These are phyloP conservation scores for Cubamyces lactineus DNA, from an alignment of 768 basidiomycete genomes.

Conservation along the genomic window DNA sequence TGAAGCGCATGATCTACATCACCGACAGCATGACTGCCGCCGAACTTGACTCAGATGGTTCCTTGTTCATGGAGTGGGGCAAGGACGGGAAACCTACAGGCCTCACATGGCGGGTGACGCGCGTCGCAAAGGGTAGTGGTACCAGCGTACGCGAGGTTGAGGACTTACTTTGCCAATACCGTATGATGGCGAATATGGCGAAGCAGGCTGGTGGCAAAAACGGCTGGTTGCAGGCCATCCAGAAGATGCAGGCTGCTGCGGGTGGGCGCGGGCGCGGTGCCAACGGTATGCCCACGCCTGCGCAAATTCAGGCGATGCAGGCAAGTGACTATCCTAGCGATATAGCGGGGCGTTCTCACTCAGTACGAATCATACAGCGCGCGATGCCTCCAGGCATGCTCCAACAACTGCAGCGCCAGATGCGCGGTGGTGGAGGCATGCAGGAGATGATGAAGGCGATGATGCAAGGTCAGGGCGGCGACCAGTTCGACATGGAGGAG, in stretches of 20 bases:
- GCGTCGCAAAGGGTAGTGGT: conserved; percentile 92
- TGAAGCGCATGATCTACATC: conserved; percentile 99
- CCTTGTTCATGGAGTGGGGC: conserved; percentile 82
- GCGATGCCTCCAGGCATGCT: conserved; percentile 95
- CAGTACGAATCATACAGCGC: conserved; percentile 49
- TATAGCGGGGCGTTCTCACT: not conserved
- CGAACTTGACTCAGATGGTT: conserved; percentile 95
- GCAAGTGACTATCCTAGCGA: conserved; percentile 44
- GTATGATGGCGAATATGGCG: conserved; percentile 99
- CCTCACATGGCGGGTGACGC: conserved; percentile 88
- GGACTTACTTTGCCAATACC: conserved; percentile 92
- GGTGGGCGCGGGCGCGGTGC: conserved; percentile 86
- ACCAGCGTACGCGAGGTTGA: conserved; percentile 98
- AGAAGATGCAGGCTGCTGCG: conserved; percentile 89
- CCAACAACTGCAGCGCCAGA: conserved; percentile 87
- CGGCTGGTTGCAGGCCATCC: conserved; percentile 88
- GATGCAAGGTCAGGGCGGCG: conserved; percentile 94
- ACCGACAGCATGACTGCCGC: conserved; percentile 95
- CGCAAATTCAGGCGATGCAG: conserved; percentile 95
- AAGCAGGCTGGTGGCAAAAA: conserved; percentile 98
- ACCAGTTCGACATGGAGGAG: conserved; percentile 90
- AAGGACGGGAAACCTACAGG: conserved; percentile 84
- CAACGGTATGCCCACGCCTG: conserved; percentile 88
- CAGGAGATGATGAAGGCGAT: conserved; percentile 98
- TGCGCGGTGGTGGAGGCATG: conserved; percentile 84